Conservation (phyloP, 2,329 filamentous ascomycete species). For the Penicillium sp. region DNA sequence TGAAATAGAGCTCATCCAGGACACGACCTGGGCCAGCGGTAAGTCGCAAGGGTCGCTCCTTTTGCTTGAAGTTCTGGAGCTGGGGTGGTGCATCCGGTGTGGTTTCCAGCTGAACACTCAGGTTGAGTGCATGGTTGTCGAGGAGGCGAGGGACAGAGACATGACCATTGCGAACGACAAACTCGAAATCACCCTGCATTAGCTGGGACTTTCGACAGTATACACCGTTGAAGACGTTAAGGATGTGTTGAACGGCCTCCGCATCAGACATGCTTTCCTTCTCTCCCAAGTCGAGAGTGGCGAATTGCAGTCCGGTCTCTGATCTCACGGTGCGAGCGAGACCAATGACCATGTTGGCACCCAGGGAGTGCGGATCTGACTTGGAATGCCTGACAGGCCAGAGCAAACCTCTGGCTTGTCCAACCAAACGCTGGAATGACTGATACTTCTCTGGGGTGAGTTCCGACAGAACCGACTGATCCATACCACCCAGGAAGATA, state of each 20-base stretch:
- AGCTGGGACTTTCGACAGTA: constrained; percentile 17
- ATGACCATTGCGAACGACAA: constrained; percentile 18
- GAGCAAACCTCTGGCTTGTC: constrained; percentile 16
- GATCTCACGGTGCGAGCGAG: constrained; percentile 22
- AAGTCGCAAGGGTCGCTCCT: constrained; percentile 18
- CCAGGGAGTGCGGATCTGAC: constrained; percentile 12
- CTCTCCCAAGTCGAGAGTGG: constrained; percentile 20
- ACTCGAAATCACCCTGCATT: constrained; percentile 20
- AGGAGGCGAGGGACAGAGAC: constrained; percentile 20
- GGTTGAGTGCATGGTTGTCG: constrained; percentile 18
- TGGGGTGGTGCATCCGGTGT: constrained; percentile 17
- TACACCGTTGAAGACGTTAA: constrained; percentile 16
- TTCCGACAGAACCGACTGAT: constrained; percentile 14
- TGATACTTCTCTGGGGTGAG: constrained; percentile 15
- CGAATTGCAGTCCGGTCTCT: constrained; percentile 20
- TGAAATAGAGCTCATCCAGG: constrained; percentile 26
- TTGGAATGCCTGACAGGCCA: constrained; percentile 20
- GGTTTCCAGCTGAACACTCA: constrained; percentile 21
- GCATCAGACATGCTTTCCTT: constrained; percentile 14
- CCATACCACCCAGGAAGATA: constrained; percentile 22
- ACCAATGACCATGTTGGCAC: constrained; percentile 21
- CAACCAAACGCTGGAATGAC: constrained; percentile 15
- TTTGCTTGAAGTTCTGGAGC: constrained; percentile 22
- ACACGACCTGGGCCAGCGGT: constrained; percentile 14
- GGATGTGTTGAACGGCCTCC: constrained; percentile 16